Conservation (phyloP, 2,329 filamentous ascomycete species). For the Hymenoscyphus linearis region DNA sequence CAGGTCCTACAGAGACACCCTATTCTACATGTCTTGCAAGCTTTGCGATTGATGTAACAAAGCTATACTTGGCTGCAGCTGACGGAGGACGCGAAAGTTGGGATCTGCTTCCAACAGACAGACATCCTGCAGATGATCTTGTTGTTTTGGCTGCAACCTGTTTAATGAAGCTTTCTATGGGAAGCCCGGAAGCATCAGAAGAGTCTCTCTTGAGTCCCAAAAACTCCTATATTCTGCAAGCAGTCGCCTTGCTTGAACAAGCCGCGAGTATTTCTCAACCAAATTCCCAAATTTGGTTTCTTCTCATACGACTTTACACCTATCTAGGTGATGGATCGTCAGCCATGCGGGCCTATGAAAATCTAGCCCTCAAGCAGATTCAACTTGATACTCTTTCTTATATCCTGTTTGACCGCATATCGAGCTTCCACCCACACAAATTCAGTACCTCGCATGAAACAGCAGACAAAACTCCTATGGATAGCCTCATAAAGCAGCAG, state of each 20-base stretch:
- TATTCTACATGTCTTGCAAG: conserved; percentile 23
- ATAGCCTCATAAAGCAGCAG: conserved; percentile 26
- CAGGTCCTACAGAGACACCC: neutral
- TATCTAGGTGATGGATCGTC: conserved; percentile 34
- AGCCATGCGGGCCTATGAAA: conserved; percentile 34
- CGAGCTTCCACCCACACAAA: conserved; percentile 34
- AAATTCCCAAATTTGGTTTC: conserved; percentile 36
- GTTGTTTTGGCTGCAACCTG: conserved; percentile 29
- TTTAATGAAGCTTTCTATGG: conserved; percentile 28
- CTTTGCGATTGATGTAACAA: conserved; percentile 17
- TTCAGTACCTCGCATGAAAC: conserved; percentile 21
- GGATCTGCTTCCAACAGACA: conserved; percentile 29
- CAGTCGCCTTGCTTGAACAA: conserved; percentile 30
- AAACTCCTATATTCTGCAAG: conserved; percentile 27
- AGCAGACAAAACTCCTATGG: conserved; percentile 18
- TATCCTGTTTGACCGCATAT: conserved; percentile 35
- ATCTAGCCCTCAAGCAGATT: conserved; percentile 36
- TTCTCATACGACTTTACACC: conserved; percentile 35
- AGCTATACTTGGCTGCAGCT: conserved; percentile 23
- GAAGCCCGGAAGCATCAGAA: neutral
- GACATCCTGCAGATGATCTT: conserved; percentile 33
- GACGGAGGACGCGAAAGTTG: conserved; percentile 24
- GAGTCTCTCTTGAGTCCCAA: conserved; percentile 14
- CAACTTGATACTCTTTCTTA: conserved; percentile 38
- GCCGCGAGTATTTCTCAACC: conserved; percentile 32